Percentiles rank a stretch among this genome's conserved stretches.
These are phyloP conservation scores for Cladosporium sp. DNA, from an alignment of 2,329 filamentous ascomycete genomes.

Conservation along the genomic window DNA sequence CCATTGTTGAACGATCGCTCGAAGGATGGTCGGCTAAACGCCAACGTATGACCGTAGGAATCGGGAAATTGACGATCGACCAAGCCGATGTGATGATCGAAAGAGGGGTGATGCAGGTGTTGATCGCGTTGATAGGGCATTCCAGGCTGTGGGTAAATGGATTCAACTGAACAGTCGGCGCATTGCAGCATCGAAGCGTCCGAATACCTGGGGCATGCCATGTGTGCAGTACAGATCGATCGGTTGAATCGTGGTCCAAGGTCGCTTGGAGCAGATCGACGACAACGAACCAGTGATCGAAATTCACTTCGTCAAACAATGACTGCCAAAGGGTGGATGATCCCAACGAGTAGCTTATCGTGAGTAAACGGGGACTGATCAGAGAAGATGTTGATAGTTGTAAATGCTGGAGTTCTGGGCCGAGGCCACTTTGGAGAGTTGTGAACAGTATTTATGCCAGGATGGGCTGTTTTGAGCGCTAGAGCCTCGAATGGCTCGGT, in stretches of 20 bases:
- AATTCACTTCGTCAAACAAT: no score
- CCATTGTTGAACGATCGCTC: background rate
- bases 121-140: background rate
- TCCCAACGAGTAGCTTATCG: no score
- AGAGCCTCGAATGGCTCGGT: background rate
- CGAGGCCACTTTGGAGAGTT: background rate
- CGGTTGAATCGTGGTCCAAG: no score
- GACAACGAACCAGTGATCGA: no score
- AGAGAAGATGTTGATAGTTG: background rate
- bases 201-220: no score
- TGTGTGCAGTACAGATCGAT: no score
- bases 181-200: no score
- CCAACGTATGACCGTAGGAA: background rate
- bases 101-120: background rate
- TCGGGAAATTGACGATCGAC: background rate
- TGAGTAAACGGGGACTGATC: no score
- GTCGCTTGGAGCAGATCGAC: no score
- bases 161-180: no score
- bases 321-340: no score
- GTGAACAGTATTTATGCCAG: background rate
- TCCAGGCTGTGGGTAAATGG: no score
- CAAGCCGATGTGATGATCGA: background rate
- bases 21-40: background rate
- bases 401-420: background rate
- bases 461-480: background rate